A percentile compares a stretch with the other conserved stretches of the same genome.
phyloP scores from a whole-genome alignment of 1,139 yeast species.

The Diutina pseudorugosa region DNA sequence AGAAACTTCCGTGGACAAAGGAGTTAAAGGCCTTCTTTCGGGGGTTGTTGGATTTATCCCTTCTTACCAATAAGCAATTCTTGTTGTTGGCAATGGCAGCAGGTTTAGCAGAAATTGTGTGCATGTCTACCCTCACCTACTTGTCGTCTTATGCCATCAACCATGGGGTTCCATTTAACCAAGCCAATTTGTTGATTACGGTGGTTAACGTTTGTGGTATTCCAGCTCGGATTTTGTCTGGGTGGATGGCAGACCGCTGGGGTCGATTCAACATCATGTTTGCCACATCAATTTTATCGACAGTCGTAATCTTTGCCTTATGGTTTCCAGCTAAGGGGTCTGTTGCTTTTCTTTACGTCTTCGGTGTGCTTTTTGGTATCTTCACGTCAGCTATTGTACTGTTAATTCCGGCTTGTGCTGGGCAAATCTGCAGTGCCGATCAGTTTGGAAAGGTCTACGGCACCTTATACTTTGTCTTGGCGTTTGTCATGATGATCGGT shows the following conservation, averaged over 20 bases:
- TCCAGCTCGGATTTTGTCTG: slow-evolving; percentile 34
- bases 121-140: slow-evolving; percentile 23
- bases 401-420: slow-evolving; percentile 20
- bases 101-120: slow-evolving; percentile 34
- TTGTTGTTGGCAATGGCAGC: slow-evolving; percentile 29
- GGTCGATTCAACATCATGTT: slow-evolving; percentile 45
- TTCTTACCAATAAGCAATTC: slow-evolving; percentile 29
- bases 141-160: slow-evolving; percentile 6
- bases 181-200: slow-evolving; percentile 16
- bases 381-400: slow-evolving; percentile 20
- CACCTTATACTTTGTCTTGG: slow-evolving; percentile 51
- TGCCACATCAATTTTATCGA: slow-evolving; percentile 22
- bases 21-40: slow-evolving; percentile 8
- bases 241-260: slow-evolving; percentile 33
- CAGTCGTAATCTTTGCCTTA: slow-evolving; percentile 27
- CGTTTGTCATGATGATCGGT: slow-evolving; percentile 40
- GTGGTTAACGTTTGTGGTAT: slow-evolving; percentile 35
- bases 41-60: slow-evolving; percentile 25
- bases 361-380: slow-evolving; percentile 18
- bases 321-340: slow-evolving; percentile 30
- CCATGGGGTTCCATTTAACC: slow-evolving; percentile 4
- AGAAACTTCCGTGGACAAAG: background rate
- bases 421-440: slow-evolving; percentile 53
- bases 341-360: slow-evolving; percentile 12
- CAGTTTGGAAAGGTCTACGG: slow-evolving; percentile 64